Conservation (phyloP, 805 yeast genomes). For the Pichia scutulata region DNA sequence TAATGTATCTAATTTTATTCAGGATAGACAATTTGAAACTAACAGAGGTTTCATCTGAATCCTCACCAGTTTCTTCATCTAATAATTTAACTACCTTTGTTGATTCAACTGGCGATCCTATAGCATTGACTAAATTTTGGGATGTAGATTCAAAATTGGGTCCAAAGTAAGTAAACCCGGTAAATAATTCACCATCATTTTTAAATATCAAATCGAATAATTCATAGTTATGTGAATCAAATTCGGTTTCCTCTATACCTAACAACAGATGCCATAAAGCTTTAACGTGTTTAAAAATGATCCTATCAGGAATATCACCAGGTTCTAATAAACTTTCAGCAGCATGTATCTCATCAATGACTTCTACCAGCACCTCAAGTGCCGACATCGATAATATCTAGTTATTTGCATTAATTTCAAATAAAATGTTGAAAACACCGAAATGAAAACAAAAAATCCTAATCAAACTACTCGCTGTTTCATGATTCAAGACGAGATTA, state of each 20-base stretch:
- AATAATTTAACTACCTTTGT: neutral
- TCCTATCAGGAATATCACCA: slow-evolving; percentile 3
- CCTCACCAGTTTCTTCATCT: slow-evolving; percentile 1
- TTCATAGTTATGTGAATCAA: slow-evolving; percentile 13
- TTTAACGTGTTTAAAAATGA: slow-evolving; percentile 13
- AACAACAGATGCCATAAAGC: slow-evolving; percentile 20
- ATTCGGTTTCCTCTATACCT: slow-evolving; percentile 19
- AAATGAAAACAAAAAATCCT: neutral
- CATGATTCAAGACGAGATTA: neutral
- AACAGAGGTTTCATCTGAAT: neutral
- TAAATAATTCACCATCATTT: neutral
- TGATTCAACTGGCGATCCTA: slow-evolving; percentile 4
- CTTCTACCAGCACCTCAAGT: slow-evolving; percentile 13
- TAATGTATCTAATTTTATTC: slow-evolving; percentile 4
- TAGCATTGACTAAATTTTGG: neutral
- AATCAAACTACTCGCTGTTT: neutral
- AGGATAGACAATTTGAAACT: slow-evolving; percentile 7
- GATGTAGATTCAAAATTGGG: neutral
- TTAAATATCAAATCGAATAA: slow-evolving; percentile 13
- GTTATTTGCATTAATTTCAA: neutral
- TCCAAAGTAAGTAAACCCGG: slow-evolving; percentile 4
- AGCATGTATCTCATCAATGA: slow-evolving; percentile 11
- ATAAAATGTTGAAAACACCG: neutral
- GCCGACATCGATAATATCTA: neutral
- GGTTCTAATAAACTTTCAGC: slow-evolving; percentile 5